phyloP scores from a whole-genome alignment of 495 filamentous ascomycete species.

The Xylaria scruposa region DNA sequence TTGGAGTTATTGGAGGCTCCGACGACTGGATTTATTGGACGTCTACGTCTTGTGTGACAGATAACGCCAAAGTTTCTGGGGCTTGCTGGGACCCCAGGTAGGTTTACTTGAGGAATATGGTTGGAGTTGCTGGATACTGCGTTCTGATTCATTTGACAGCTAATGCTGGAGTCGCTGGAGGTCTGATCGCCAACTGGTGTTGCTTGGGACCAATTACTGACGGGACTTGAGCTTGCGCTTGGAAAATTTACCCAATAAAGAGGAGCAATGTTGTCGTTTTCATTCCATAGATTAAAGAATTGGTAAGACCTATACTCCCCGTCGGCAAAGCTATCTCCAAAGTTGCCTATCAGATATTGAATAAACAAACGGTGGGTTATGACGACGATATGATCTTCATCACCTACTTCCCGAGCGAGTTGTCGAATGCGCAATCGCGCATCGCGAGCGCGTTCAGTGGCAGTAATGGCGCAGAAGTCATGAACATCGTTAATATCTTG shows the following conservation, averaged over 20 bases:
- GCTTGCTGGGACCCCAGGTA: too few relatives aligned
- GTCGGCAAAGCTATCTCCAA: accelerated
- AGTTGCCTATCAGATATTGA: not conserved
- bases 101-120: too few relatives aligned
- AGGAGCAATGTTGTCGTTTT: not conserved
- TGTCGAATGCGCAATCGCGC: not conserved
- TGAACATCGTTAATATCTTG: not conserved
- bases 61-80: too few relatives aligned
- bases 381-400: not conserved
- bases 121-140: too few relatives aligned
- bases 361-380: not conserved
- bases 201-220: not conserved
- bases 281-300: not conserved
- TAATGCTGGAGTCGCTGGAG: not conserved
- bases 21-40: too few relatives aligned
- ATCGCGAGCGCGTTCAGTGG: not conserved
- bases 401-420: not conserved
- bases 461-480: not conserved
- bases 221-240: not conserved
- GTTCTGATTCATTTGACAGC: too few relatives aligned
- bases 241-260: not conserved
- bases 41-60: too few relatives aligned
- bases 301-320: not conserved
- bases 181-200: not conserved
- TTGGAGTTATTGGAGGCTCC: too few relatives aligned